Evolutionary conservation across 2,329 filamentous ascomycete species (phyloP).

Genomic region (Penicillium sp.): DNA sequence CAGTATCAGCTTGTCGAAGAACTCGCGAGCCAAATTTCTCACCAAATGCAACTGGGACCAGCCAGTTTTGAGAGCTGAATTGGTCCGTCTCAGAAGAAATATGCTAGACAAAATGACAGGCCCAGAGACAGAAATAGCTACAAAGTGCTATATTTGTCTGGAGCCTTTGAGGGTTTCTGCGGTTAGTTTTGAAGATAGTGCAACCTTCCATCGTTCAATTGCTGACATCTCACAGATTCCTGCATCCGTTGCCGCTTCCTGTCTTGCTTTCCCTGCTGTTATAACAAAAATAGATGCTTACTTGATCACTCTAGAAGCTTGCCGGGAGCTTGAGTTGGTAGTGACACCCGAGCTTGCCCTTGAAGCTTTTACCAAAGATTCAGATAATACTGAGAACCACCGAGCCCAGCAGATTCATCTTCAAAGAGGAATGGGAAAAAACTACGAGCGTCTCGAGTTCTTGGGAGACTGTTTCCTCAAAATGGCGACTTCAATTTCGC

Average conservation of each 20-base stretch:
- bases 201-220: neutral
- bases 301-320: constrained; percentile 79
- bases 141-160: constrained; percentile 71
- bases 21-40: constrained; percentile 56
- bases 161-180: constrained; percentile 78
- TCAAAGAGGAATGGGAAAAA: constrained; percentile 85
- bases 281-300: constrained; percentile 83
- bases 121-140: constrained; percentile 52
- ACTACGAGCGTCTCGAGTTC: constrained; percentile 94
- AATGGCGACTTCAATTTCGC: constrained; percentile 88
- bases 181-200: constrained; percentile 55
- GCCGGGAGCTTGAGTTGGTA: constrained; percentile 65
- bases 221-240: constrained; percentile 62
- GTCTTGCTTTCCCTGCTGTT: constrained; percentile 78
- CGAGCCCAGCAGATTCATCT: constrained; percentile 71
- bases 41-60: constrained; percentile 68
- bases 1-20: constrained; percentile 75
- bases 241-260: constrained; percentile 70
- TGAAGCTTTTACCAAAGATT: constrained; percentile 92
- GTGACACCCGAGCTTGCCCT: constrained; percentile 74
- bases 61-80: constrained; percentile 77
- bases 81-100: constrained; percentile 79
- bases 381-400: constrained; percentile 79
- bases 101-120: constrained; percentile 72
- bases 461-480: constrained; percentile 94